phyloP scores from a whole-genome alignment of 805 yeast species.

The Brettanomyces sp. region DNA sequence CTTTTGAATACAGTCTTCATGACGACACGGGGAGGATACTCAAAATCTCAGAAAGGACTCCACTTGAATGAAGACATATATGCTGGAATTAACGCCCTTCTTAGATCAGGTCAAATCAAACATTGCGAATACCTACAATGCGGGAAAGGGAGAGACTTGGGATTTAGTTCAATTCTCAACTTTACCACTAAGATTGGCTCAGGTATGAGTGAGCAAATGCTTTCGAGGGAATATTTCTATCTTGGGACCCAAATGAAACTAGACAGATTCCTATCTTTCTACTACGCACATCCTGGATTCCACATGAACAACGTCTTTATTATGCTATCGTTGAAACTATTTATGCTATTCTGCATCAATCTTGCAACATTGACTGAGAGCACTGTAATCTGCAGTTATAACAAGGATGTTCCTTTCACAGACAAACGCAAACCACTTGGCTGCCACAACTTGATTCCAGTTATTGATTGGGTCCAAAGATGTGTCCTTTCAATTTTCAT shows the following conservation, averaged over 20 bases:
- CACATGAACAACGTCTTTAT: conserved; percentile 73
- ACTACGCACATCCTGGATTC: conserved; percentile 82
- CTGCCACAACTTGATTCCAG: conserved; percentile 62
- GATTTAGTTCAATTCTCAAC: conserved; percentile 73
- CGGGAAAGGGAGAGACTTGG: conserved; percentile 81
- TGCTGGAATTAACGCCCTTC: conserved; percentile 74
- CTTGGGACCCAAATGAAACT: conserved; percentile 68
- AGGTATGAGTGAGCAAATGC: conserved; percentile 85
- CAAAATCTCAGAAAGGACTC: conserved; percentile 75
- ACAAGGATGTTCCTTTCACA: conserved; percentile 48
- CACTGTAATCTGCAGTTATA: conserved; percentile 51
- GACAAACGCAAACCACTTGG: conserved; percentile 58
- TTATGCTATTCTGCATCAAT: conserved; percentile 48
- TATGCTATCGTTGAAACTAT: conserved; percentile 57
- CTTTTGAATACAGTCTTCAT: conserved; percentile 65
- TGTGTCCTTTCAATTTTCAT: conserved; percentile 66
- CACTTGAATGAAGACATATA: conserved; percentile 81
- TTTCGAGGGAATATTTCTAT: conserved; percentile 74
- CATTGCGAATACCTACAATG: conserved; percentile 80
- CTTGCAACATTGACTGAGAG: conserved; percentile 56
- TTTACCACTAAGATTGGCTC: conserved; percentile 82
- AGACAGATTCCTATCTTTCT: conserved; percentile 71
- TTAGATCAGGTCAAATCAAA: conserved; percentile 76
- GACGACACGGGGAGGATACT: conserved; percentile 82
- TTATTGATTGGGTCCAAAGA: conserved; percentile 66